Percentiles rank a stretch among this genome's conserved stretches.
Conservation (phyloP, 2,329 filamentous ascomycete species). For the Neodidymelliopsis sp. region DNA sequence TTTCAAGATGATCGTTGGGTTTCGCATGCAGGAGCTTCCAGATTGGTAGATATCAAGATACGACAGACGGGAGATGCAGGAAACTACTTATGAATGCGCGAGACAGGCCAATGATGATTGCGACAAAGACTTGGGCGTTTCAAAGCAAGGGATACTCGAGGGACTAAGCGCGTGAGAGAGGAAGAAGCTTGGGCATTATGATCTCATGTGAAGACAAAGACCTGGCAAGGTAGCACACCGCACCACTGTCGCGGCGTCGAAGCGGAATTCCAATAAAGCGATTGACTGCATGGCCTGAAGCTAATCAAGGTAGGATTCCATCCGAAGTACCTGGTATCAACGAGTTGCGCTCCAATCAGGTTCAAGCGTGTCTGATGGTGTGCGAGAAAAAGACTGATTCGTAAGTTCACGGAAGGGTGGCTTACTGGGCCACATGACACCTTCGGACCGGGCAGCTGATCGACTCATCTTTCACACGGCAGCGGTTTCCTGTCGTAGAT, state of each 20-base stretch:
- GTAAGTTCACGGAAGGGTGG: conserved; percentile 45
- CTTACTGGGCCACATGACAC: conserved; percentile 50
- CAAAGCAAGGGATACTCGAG: conserved; percentile 34
- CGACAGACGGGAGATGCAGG: conserved; percentile 35
- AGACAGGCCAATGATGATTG: conserved; percentile 30
- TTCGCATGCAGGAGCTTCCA: conserved; percentile 37
- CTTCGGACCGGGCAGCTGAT: conserved; percentile 44
- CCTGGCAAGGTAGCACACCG: conserved; percentile 33
- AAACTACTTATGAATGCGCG: conserved; percentile 39
- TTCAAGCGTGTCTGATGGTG: conserved; percentile 40
- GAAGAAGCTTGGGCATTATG: conserved; percentile 34
- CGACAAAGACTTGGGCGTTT: conserved; percentile 30
- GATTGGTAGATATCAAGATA: conserved; percentile 28
- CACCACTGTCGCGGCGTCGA: conserved; percentile 38
- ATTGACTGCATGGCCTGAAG: conserved; percentile 46
- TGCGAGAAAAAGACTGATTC: conserved; percentile 48
- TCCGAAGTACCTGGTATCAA: conserved; percentile 46
- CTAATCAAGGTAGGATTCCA: conserved; percentile 47
- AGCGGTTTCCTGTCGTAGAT: conserved; percentile 26
- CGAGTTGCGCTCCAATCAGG: conserved; percentile 42
- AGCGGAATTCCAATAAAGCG: conserved; percentile 42
- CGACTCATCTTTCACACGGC: conserved; percentile 42
- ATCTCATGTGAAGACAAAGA: conserved; percentile 43
- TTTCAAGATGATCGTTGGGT: conserved; percentile 24
- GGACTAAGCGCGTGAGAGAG: conserved; percentile 25